A percentile compares a stretch with the other conserved stretches of the same genome.
Evolutionary conservation across 164 flowering plant species (phyloP).

Genomic region (Pachysandra terminalis): DNA sequence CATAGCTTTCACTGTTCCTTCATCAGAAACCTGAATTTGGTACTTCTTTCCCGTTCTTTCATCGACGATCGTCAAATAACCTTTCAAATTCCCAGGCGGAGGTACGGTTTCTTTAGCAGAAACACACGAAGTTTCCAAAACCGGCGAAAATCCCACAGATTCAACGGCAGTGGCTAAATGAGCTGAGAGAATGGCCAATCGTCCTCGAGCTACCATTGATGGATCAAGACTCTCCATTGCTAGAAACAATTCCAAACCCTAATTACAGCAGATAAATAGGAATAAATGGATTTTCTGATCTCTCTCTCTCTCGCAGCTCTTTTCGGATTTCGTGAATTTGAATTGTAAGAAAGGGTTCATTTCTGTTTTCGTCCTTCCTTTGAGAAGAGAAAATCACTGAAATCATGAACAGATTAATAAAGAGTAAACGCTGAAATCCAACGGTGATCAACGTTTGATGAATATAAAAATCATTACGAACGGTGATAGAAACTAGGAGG

Average conservation of each 20-base stretch:
- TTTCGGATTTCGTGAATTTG: background rate
- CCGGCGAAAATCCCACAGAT: conserved; percentile 9
- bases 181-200: conserved; percentile 67
- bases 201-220: conserved; percentile 36
- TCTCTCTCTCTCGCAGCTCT: background rate
- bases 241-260: background rate
- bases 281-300: background rate
- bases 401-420: too few species aligned
- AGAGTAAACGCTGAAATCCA: too few species aligned
- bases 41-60: conserved; percentile 78
- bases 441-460: too few species aligned
- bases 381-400: too few species aligned
- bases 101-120: conserved; percentile 42
- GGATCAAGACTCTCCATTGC: conserved; percentile 27
- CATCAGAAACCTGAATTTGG: conserved; percentile 64
- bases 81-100: conserved; percentile 62
- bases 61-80: conserved; percentile 61
- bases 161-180: conserved; percentile 37
- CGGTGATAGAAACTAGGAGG: too few species aligned
- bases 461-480: too few species aligned
- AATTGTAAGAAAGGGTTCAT: too few species aligned
- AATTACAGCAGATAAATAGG: background rate
- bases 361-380: too few species aligned
- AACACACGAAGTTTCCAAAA: conserved; percentile 39
- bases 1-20: conserved; percentile 82